These are phyloP conservation scores for Schizochytrium sp. DNA, from an alignment of 108 stramenopile genomes.

Conservation along the genomic window DNA sequence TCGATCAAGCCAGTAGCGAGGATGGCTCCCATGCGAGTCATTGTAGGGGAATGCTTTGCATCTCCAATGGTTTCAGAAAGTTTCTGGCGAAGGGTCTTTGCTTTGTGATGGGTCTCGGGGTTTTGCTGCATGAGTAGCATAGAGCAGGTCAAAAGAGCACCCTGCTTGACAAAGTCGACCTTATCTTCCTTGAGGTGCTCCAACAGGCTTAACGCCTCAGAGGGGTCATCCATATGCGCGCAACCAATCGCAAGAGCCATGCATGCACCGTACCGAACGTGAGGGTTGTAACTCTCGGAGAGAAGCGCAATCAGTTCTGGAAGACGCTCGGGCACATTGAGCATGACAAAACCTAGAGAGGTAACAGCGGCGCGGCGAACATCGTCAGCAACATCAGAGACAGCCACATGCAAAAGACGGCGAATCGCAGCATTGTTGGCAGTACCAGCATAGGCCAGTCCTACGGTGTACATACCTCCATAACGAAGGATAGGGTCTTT, in stretches of 20 bases:
- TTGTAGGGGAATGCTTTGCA: conserved; percentile 85
- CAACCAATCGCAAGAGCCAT: conserved; percentile 98
- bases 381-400: conserved; percentile 97
- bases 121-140: conserved; percentile 98
- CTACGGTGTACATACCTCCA: conserved; percentile 96
- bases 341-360: conserved; percentile 95
- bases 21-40: conserved; percentile 93
- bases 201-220: conserved; percentile 91
- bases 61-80: conserved; percentile 88
- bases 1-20: conserved; percentile 96
- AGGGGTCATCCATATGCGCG: conserved; percentile 90
- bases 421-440: conserved; percentile 95
- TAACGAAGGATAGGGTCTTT: conserved; percentile 97
- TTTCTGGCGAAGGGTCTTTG: conserved; percentile 69
- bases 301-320: conserved; percentile 90
- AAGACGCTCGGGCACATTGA: conserved; percentile 93
- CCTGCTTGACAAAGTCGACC: conserved; percentile 98
- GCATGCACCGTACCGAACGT: conserved; percentile 98
- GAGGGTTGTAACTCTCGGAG: conserved; percentile 98
- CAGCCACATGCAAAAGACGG: conserved; percentile 94
- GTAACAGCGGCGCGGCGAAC: conserved; percentile 98
- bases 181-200: conserved; percentile 98
- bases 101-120: conserved; percentile 80
- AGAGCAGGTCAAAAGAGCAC: conserved; percentile 92
- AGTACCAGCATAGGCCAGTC: conserved; percentile 96